Conservation (phyloP, 495 filamentous ascomycete species). For the Jackrogersella multiformis region DNA sequence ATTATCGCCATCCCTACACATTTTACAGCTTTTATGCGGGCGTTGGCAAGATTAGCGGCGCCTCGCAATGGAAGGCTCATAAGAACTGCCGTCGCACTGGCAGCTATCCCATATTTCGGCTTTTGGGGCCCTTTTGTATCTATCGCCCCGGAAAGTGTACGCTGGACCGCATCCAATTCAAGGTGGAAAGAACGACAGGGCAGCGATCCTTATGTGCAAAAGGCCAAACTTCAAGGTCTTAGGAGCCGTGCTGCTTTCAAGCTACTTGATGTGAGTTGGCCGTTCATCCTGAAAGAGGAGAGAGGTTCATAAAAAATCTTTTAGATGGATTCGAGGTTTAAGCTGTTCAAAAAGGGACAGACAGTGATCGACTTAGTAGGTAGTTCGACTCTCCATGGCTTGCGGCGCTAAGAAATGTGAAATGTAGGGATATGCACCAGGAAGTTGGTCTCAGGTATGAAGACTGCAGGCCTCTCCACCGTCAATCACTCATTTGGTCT, state of each 20-base stretch:
- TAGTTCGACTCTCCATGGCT: background rate
- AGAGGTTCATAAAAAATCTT: background rate
- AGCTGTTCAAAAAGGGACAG: slow-evolving; percentile 77
- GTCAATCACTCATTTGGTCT: slow-evolving; percentile 13
- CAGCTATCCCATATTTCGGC: background rate
- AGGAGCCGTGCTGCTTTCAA: slow-evolving; percentile 95
- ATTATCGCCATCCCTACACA: slow-evolving; percentile 11
- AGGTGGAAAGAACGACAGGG: slow-evolving; percentile 83
- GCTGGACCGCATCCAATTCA: slow-evolving; percentile 71
- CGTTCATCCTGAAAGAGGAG: background rate
- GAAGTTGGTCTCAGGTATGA: slow-evolving; percentile 88
- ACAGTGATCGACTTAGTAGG: slow-evolving; percentile 88
- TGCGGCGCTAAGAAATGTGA: slow-evolving; percentile 11
- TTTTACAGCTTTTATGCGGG: slow-evolving; percentile 31
- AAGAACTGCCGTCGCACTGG: slow-evolving; percentile 8
- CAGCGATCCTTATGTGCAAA: slow-evolving; percentile 72
- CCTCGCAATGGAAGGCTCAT: slow-evolving; percentile 42
- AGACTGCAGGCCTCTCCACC: background rate
- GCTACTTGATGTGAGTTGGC: slow-evolving; percentile 72
- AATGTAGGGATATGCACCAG: slow-evolving; percentile 86
- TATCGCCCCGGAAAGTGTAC: slow-evolving; percentile 22
- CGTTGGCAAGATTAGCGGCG: slow-evolving; percentile 31
- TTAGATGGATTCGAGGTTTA: slow-evolving; percentile 82
- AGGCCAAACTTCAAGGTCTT: slow-evolving; percentile 76
- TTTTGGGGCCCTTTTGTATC: background rate